Base-by-base conservation (phyloP, 1,139 yeast species). In the Candida tunisiensis region DNA sequence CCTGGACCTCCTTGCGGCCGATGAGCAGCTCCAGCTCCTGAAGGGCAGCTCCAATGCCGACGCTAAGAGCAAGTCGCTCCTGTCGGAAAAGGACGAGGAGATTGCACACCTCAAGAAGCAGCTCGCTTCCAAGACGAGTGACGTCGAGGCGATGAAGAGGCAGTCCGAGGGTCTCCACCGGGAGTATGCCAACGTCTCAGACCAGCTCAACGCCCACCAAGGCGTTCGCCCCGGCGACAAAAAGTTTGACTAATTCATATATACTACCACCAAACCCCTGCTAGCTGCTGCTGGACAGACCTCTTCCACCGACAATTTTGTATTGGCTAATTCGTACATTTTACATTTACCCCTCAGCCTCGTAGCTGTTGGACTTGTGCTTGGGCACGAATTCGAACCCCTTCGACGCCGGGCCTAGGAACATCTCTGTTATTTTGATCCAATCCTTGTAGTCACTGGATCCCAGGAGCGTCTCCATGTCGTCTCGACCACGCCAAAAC, bases 341-440 rank as follows among this genome's bases (percentile, higher is more conserved):
- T n/a, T n/a, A n/a, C n/a, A 10, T 17, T 8, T 16, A 8, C 3
- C 8, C 21, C 13, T 9, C 6, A 10, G 19, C 8, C 13, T 16
- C 22, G 43, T 69, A 78, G 3, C 94, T 63, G 42, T 79, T 88
- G 53, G 93, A 79, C 62, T 85, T 88, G 51, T 88, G 99, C 54
- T 88, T 88, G 28, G 99, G 98, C 31, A 67, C 65, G 49, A 83
- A 88, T 29, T 66, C 69, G 55, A 91, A 88, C 24, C 57, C 62
- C 4, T 70, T 75, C 29, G 74, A 69, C 1, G 75, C 77, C 33
- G 80, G 80, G 14, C 98, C 98, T 39, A 88, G 64, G 46, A 85
- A 85, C 92, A 83, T 70, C 50, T 91, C 98, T n/a, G 93, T 70
- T 37, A 91, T 69, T 52, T 85, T 88, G 49, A 88, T 79, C 99